Percentiles rank a stretch among this genome's conserved stretches.
These are phyloP conservation scores for Alectoria sarmentosa DNA, from an alignment of 495 filamentous ascomycete genomes.

Conservation along the genomic window DNA sequence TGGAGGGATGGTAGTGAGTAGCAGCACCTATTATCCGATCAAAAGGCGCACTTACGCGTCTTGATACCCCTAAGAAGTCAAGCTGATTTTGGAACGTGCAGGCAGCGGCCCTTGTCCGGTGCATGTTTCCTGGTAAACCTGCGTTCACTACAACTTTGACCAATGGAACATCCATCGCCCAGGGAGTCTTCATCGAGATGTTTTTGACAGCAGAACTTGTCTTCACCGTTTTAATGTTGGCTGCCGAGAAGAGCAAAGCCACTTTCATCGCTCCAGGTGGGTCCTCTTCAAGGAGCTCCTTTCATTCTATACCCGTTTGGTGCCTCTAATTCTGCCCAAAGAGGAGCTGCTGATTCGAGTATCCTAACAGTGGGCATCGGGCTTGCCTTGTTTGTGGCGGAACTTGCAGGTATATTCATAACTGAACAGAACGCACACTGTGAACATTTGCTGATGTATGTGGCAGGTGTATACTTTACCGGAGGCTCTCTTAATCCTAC, in stretches of 20 bases:
- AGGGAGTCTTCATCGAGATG: constrained; percentile 35
- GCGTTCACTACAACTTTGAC: constrained; percentile 28
- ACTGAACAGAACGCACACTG: too few relatives aligned
- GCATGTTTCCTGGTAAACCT: constrained; percentile 32
- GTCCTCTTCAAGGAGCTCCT: not conserved
- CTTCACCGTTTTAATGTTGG: constrained; percentile 39
- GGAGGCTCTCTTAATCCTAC: constrained; percentile 68
- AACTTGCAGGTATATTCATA: constrained; percentile 48
- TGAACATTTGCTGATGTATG: constrained; percentile 5
- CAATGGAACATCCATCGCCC: constrained; percentile 28
- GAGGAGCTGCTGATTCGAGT: constrained; percentile 64
- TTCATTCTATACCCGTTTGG: not conserved
- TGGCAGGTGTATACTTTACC: constrained; percentile 58
- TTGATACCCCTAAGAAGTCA: not conserved
- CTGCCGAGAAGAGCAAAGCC: constrained; percentile 29
- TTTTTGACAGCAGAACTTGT: constrained; percentile 36
- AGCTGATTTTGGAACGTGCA: not conserved
- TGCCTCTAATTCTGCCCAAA: not conserved
- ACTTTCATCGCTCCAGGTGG: constrained; percentile 43
- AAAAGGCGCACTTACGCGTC: not conserved
- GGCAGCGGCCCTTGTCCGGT: constrained; percentile 32
- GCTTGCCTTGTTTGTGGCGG: constrained; percentile 59
- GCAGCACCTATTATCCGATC: not conserved
- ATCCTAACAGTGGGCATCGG: constrained; percentile 57
- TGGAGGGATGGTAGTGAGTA: constrained; percentile 28